Percentiles rank a stretch among this genome's conserved stretches.
phyloP scores from a whole-genome alignment of 805 yeast genomes.

The Candida berthetii region DNA sequence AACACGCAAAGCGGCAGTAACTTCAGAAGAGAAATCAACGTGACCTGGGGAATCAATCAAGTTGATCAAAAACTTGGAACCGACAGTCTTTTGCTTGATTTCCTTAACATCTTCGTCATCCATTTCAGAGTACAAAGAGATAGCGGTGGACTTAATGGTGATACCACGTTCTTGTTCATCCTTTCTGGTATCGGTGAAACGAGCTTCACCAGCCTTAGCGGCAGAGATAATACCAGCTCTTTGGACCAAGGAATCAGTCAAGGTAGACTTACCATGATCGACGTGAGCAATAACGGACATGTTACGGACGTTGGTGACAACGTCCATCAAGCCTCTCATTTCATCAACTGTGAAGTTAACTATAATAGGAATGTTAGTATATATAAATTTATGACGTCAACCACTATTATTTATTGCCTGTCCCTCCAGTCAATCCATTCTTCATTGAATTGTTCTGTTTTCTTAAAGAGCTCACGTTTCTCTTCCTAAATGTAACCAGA shows the following conservation, averaged over 20 bases:
- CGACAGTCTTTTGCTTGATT: slow-evolving; percentile 78
- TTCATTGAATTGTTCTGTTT: too few relatives aligned
- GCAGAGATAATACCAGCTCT: slow-evolving; percentile 99
- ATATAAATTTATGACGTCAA: too few relatives aligned
- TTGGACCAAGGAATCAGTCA: slow-evolving; percentile 98
- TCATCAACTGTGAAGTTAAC: slow-evolving; percentile 62
- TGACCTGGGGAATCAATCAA: slow-evolving; percentile 99
- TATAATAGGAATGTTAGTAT: neutral
- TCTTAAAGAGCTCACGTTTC: neutral
- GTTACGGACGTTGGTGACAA: slow-evolving; percentile 99
- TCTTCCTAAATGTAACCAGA: too few relatives aligned
- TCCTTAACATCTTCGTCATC: slow-evolving; percentile 81
- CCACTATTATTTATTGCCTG: too few relatives aligned
- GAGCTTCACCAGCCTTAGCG: slow-evolving; percentile 99
- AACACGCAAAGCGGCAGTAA: slow-evolving; percentile 99
- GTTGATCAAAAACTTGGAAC: slow-evolving; percentile 94
- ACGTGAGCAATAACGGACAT: slow-evolving; percentile 99
- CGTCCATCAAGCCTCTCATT: slow-evolving; percentile 99
- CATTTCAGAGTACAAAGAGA: slow-evolving; percentile 90
- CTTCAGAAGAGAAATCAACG: slow-evolving; percentile 99
- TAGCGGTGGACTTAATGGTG: slow-evolving; percentile 98
- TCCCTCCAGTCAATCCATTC: too few relatives aligned
- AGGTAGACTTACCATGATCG: slow-evolving; percentile 99
- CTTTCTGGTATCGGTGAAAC: slow-evolving; percentile 99
- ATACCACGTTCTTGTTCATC: slow-evolving; percentile 99